These are phyloP conservation scores for Beauveria medogensis DNA, from an alignment of 2,329 filamentous ascomycete species.

Conservation along the genomic window DNA sequence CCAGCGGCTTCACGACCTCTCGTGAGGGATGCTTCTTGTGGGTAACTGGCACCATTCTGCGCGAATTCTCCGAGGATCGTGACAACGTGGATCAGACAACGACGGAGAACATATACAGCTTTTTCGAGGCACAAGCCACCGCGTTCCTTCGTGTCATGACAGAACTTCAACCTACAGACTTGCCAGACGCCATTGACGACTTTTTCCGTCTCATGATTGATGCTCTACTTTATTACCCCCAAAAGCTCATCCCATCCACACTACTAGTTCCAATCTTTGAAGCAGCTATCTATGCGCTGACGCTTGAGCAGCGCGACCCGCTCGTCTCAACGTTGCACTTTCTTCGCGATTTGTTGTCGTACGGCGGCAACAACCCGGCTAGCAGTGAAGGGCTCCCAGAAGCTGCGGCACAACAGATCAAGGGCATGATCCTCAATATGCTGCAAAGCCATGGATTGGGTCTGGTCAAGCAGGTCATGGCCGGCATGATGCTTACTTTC, in stretches of 20 bases:
- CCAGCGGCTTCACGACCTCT: constrained; percentile 74
- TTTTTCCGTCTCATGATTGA: constrained; percentile 93
- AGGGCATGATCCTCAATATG: constrained; percentile 63
- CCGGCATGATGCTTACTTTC: constrained; percentile 99
- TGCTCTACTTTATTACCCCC: constrained; percentile 85
- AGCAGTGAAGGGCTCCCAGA: constrained; percentile 49
- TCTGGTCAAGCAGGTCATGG: constrained; percentile 81
- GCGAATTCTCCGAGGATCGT: constrained; percentile 87
- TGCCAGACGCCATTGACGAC: constrained; percentile 84
- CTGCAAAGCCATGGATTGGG: constrained; percentile 63
- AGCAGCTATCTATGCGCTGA: constrained; percentile 77
- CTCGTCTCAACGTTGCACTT: constrained; percentile 89
- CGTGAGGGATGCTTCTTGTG: constrained; percentile 97
- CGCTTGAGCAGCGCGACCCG: constrained; percentile 84
- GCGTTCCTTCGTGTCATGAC: constrained; percentile 85
- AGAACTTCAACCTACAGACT: constrained; percentile 64
- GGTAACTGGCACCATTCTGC: constrained; percentile 89
- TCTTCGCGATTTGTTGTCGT: constrained; percentile 81
- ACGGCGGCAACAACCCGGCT: constrained; percentile 68
- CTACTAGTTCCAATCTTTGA: constrained; percentile 79
- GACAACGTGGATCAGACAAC: constrained; percentile 78
- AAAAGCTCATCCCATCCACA: constrained; percentile 69
- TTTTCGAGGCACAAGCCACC: constrained; percentile 89
- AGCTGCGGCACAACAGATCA: constrained; percentile 60
- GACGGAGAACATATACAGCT: constrained; percentile 80